Evolutionary conservation across 441 rosid species (phyloP).

Genomic region (Eruca vesicaria): DNA sequence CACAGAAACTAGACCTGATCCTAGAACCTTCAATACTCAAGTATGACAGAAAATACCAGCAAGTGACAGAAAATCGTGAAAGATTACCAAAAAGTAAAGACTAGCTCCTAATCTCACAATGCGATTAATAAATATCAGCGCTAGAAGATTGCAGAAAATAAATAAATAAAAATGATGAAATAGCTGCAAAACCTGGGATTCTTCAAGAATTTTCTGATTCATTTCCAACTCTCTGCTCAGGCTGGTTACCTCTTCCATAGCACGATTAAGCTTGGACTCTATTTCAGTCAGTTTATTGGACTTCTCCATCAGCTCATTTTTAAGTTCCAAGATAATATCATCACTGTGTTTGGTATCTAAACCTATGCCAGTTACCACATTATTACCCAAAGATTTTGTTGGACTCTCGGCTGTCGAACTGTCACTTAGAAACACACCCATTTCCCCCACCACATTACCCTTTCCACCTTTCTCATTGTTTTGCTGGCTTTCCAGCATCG

Average conservation of each 20-base stretch:
- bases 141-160: background rate
- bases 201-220: conserved; percentile 84
- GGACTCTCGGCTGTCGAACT: conserved; percentile 91
- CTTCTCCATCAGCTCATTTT: conserved; percentile 61
- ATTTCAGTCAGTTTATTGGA: conserved; percentile 57
- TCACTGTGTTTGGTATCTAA: conserved; percentile 41
- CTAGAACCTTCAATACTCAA: background rate
- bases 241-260: conserved; percentile 63
- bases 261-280: conserved; percentile 67
- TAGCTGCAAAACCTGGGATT: conserved; percentile 75
- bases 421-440: conserved; percentile 66
- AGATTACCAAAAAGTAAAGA: conserved; percentile 1
- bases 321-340: conserved; percentile 56
- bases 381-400: conserved; percentile 49
- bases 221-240: conserved; percentile 74
- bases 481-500: conserved; percentile 77
- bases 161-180: background rate
- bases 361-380: conserved; percentile 41
- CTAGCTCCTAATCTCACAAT: conserved; percentile 1
- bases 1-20: background rate
- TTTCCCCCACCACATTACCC: conserved; percentile 55
- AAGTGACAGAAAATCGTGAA: conserved; percentile 2
- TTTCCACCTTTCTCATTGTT: conserved; percentile 61
- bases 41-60: background rate
- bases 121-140: conserved; percentile 5